Base-by-base conservation (phyloP, 306 rosid genomes). In the Notholithocarpus densiflorus region DNA sequence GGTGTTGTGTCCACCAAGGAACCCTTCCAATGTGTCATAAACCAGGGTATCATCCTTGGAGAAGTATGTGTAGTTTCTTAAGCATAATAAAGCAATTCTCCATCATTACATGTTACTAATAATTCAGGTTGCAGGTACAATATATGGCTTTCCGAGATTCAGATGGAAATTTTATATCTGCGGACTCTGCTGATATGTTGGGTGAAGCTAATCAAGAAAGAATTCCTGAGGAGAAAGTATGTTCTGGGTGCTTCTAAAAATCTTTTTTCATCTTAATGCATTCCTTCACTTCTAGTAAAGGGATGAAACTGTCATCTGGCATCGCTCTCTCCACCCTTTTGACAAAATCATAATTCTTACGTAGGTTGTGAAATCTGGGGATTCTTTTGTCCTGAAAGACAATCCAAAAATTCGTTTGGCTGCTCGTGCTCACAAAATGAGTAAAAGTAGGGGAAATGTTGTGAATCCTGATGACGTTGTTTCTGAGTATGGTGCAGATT, bases 21-120 rank as follows among this genome's bases (percentile, higher is more conserved):
- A 83, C 98, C 98, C 52, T 95, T 95, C 87, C 92, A 92, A 77
- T 95, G 98, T 84, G 98, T 95, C 81, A 95, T 95, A 86, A 95
- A 95, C 83, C 98, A 92, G 91, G 98, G 98, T 79, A 90, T 92
- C 76, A 91, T 95, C 84, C 98, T 92, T 71, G 98, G 98, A 29
- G 97, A 95, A 87, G 98, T 94, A 86, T 80, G 88, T 86, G 23
- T 64, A 60, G 71, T 82, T 74, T 78, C 71, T 81, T 78, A 57
- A 45, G 74, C 71, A 43, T 64, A 75, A 80, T 75, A 61, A 40
- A 57, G 72, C 24, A 57, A 5, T 71, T 23, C 45, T 66, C 56
- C 48, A 37, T 78, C 34, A 31, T 40, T 43, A 24, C 71, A 32
- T 64, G 75, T 86, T 80, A 81, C 81, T 89, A 75, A 92, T 87